Evolutionary conservation across 2,329 filamentous ascomycete genomes (phyloP), one percentile per base, ranked within the genome.

Genomic region (Ascochyta lentis): DNA sequence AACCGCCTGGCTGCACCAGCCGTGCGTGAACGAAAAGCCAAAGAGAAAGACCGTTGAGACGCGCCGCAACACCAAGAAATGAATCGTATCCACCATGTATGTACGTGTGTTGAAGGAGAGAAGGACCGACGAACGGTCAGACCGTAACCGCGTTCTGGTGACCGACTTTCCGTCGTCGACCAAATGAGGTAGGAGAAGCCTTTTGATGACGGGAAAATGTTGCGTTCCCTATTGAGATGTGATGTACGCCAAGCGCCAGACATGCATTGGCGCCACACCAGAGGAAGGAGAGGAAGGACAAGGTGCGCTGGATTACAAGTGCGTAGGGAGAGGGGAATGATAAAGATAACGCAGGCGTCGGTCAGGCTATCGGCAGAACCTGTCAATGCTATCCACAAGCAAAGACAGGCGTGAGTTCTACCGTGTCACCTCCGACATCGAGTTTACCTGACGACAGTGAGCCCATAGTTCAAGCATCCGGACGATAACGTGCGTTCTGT

Each of bases 371-470:
- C 31, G 42, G 53, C 27, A 31, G 5, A 24, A 22, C 15, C 13
- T 33, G 35, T 33, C n/a, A 42, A 23, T 31, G 4, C 39, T n/a
- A n/a, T n/a, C 24, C 39, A 8, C 23, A 33, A 6, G 15, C 15
- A 6, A 8, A 4, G 15, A 23, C n/a, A 6, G 22, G 22, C 29
- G 7, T 19, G 19, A 41, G 35, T 27, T n/a, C 39, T 49, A 44
- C 35, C 45, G 38, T n/a, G 39, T 22, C 40, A 27, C 34, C 45
- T 53, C 53, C 54, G 58, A 57, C 41, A 53, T 46, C 60, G 54
- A 56, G 57, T 61, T 71, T 69, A 72, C 61, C 70, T 73, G 67
- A 60, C 45, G 59, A 38, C 51, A 46, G 69, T 73, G 65, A 73
- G 70, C 61, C 54, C 63, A 43, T 62, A 60, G 60, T 62, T 65